Conservation (phyloP, 2,329 filamentous ascomycete species). For the Huntiella bhutanensis region DNA sequence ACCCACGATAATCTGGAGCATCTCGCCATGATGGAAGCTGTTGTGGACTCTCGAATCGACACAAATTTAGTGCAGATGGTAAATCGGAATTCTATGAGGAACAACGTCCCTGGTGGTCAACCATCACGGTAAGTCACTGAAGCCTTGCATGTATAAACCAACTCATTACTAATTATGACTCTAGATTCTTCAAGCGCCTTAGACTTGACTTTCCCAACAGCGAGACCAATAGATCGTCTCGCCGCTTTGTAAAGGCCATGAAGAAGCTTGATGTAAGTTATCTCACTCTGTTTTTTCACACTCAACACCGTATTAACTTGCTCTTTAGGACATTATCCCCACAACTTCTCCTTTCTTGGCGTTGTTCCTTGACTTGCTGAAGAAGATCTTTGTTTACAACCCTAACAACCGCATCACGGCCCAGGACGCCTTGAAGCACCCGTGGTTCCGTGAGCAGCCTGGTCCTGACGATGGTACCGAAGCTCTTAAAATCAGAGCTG, state of each 20-base stretch:
- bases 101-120: constrained; percentile 32
- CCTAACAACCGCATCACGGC: constrained; percentile 46
- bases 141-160: background rate
- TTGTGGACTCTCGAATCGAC: constrained; percentile 41
- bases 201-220: constrained; percentile 45
- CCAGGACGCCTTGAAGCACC: constrained; percentile 45
- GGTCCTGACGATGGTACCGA: constrained; percentile 49
- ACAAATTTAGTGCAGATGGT: constrained; percentile 36
- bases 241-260: constrained; percentile 54
- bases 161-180: background rate
- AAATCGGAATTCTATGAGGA: constrained; percentile 35
- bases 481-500: constrained; percentile 42
- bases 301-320: too few relatives aligned
- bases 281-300: background rate
- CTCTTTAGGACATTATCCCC: constrained; percentile 42
- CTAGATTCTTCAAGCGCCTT: constrained; percentile 46
- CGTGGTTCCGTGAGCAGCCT: constrained; percentile 47
- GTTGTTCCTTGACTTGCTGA: constrained; percentile 44
- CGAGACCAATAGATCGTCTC: constrained; percentile 45
- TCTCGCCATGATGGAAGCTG: constrained; percentile 57
- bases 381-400: constrained; percentile 51
- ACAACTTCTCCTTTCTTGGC: constrained; percentile 37
- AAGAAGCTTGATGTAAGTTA: constrained; percentile 40
- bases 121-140: constrained; percentile 38
- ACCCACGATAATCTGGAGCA: constrained; percentile 57